Base-by-base conservation (phyloP, 306 rosid species). In the Vigna radiata region DNA sequence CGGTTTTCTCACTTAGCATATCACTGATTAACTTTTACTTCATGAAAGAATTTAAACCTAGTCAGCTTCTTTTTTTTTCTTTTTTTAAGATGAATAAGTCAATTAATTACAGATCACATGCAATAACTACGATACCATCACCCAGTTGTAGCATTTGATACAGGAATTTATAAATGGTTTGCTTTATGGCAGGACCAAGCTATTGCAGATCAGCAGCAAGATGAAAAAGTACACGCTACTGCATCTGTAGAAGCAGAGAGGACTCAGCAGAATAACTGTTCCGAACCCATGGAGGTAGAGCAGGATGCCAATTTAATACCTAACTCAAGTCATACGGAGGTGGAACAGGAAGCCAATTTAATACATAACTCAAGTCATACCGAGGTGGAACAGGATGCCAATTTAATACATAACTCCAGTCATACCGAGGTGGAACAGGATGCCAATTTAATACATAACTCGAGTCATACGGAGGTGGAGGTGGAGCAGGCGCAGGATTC, bases 141-240 rank as follows among this genome's bases (percentile, higher is more conserved):
- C 81, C 83, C 67, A 75, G 82, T 81, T 65, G 33, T 65, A 83
- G 70, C 65, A 86, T 86, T 83, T 76, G 84, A 84, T 84, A 90
- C 85, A 62, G 92, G 91, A 77, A 77, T 90, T 88, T 87, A 82
- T 81, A 84, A 70, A 46, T 83, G 65, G 49, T 85, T 85, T 82
- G 84, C 83, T 87, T 84, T 88, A 58, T 89, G 85, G 85, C 98
- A 96, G 98, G 97, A 84, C 36, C 81, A 80, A 79, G 88, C 75
- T 46, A 82, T 70, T 75, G 53, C 29, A 77, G 76, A 77, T 81
- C 83, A 76, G 76, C 81, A 17, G 69, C 85, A 62, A 75, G 77
- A 76, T 66, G 87, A 83, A 75, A 78, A 84, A 69, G 63, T 64
- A 13, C 63, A 73, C 46, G 18, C 72, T 18, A 75, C 29, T 72